Percentiles rank a stretch among this genome's conserved stretches.
phyloP scores from a whole-genome alignment of 805 yeast species.

The Metschnikowia picachoensis region DNA sequence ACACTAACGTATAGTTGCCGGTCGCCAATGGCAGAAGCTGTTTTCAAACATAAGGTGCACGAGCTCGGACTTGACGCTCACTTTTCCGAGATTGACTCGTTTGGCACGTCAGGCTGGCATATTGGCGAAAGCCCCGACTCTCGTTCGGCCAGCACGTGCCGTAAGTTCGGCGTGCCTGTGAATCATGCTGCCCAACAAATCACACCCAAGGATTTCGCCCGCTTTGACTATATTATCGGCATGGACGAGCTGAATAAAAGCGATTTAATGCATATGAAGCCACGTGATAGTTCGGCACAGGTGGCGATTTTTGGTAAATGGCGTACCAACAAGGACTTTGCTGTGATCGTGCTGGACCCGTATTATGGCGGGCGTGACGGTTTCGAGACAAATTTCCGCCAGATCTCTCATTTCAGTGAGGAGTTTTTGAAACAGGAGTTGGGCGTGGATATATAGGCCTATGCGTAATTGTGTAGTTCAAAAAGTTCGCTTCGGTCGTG shows the following conservation, averaged over 20 bases:
- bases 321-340: conserved; percentile 48
- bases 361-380: conserved; percentile 87
- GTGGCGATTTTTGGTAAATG: conserved; percentile 80
- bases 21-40: conserved; percentile 98
- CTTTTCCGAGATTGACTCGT: conserved; percentile 71
- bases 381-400: conserved; percentile 74
- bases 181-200: conserved; percentile 75
- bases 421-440: conserved; percentile 57
- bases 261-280: conserved; percentile 50
- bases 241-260: conserved; percentile 63
- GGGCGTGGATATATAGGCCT: conserved; percentile 8
- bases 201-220: conserved; percentile 43
- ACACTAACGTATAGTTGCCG: conserved; percentile 58
- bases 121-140: conserved; percentile 78
- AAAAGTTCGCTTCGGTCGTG: too few relatives aligned
- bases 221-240: conserved; percentile 65
- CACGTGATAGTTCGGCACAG: conserved; percentile 45
- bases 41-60: conserved; percentile 63
- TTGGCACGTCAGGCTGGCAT: conserved; percentile 86
- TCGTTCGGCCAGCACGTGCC: conserved; percentile 66
- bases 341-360: conserved; percentile 76
- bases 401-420: conserved; percentile 69
- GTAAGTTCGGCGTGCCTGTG: conserved; percentile 67
- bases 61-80: conserved; percentile 39
- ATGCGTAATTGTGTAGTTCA: too few relatives aligned